Evolutionary conservation across 345 rosid genomes (phyloP).

Genomic region (Tarenaya hassleriana): DNA sequence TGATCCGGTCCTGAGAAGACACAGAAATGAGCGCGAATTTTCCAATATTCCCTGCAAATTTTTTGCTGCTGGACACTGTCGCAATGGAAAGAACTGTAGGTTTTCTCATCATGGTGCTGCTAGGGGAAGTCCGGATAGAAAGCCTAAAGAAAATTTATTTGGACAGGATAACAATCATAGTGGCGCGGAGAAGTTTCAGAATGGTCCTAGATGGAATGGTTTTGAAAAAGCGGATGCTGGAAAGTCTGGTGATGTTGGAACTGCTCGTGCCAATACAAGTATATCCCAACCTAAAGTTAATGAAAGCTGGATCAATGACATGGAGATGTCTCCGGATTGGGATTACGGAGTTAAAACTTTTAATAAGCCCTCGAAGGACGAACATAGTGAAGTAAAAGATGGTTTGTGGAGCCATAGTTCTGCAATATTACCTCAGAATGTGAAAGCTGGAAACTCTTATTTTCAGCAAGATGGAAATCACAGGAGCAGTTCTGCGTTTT

Average conservation of each 20-base stretch:
- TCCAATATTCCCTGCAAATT: conserved; percentile 61
- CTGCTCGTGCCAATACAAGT: conserved; percentile 20
- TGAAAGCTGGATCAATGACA: conserved; percentile 51
- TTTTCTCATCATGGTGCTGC: conserved; percentile 56
- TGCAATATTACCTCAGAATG: conserved; percentile 22
- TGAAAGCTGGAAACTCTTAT: conserved; percentile 24
- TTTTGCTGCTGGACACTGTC: conserved; percentile 79
- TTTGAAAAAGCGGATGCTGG: conserved; percentile 31
- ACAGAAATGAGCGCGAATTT: conserved; percentile 34
- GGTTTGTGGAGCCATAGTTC: conserved; percentile 17
- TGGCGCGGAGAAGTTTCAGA: conserved; percentile 29
- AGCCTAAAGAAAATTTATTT: conserved; percentile 36
- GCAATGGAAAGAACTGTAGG: conserved; percentile 72
- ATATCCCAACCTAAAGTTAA: conserved; percentile 36
- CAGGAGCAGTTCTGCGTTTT: conserved; percentile 14
- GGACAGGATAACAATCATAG: conserved; percentile 29
- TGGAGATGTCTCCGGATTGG: conserved; percentile 92
- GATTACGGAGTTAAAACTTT: conserved; percentile 40
- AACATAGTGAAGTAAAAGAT: conserved; percentile 22
- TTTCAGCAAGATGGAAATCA: conserved; percentile 24
- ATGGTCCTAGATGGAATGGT: conserved; percentile 37
- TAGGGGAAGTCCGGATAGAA: conserved; percentile 44
- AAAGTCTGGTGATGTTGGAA: conserved; percentile 27
- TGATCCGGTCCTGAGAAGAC: conserved; percentile 28
- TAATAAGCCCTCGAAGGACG: conserved; percentile 31